These are phyloP conservation scores for Bassia scoparia DNA, from an alignment of 148 eudicot genomes.

Conservation along the genomic window DNA sequence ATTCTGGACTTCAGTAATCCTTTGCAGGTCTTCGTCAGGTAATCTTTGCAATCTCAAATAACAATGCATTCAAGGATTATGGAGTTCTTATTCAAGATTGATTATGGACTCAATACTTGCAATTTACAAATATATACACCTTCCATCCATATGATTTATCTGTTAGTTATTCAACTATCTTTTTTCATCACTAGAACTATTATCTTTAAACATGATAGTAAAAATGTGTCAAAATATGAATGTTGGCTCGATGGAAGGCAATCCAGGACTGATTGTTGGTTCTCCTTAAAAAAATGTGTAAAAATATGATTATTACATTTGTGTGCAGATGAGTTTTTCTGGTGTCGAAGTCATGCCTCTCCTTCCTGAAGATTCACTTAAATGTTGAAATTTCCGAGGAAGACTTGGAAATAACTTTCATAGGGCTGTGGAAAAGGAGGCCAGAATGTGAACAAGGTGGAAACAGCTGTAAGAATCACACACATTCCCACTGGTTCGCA, in stretches of 20 bases:
- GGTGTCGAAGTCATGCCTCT: slow-evolving; percentile 99
- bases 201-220: not conserved
- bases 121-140: too few species aligned
- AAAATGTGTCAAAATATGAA: not conserved
- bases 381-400: slow-evolving; percentile 91
- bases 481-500: slow-evolving; percentile 87
- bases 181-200: not conserved
- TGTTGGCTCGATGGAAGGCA: not conserved
- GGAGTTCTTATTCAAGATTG: not conserved
- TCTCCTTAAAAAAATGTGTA: not conserved
- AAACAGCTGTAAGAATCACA: slow-evolving; percentile 95
- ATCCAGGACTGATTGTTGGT: too few species aligned
- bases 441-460: slow-evolving; percentile 96
- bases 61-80: not conserved
- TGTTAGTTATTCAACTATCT: not conserved
- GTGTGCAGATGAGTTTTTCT: slow-evolving; percentile 81
- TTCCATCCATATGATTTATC: not conserved
- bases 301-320: not conserved
- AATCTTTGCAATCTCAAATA: slow-evolving; percentile 7
- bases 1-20: too few species aligned
- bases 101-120: not conserved
- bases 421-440: slow-evolving; percentile 97
- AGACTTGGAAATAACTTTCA: slow-evolving; percentile 69
- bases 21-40: slow-evolving; percentile 99
- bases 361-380: slow-evolving; percentile 84